Evolutionary conservation across 768 basidiomycete genomes (phyloP).

Genomic region (Rhodotorula sphaerocarpa): DNA sequence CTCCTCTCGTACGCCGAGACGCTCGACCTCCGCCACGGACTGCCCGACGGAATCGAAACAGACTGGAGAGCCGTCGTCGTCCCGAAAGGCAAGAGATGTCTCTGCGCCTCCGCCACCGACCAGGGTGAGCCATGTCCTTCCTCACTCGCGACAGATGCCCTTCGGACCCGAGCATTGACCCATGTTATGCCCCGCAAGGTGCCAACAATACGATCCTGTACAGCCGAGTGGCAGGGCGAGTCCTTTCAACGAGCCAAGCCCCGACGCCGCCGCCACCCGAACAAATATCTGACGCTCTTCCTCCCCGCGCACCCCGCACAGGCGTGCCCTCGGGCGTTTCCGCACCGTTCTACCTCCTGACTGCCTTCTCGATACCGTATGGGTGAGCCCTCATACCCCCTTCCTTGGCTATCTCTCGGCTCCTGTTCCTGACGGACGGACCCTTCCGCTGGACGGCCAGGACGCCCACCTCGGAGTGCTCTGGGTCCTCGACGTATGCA

Average conservation of each 20-base stretch:
- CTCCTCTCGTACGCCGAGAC: constrained; percentile 24
- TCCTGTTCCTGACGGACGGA: too few relatives aligned
- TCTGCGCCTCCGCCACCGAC: constrained; percentile 16
- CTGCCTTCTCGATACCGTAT: constrained; percentile 26
- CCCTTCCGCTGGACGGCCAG: too few relatives aligned
- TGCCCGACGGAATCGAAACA: constrained; percentile 11
- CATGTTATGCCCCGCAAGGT: neutral
- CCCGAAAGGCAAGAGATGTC: constrained; percentile 30
- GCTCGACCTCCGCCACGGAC: constrained; percentile 20
- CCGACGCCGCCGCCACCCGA: too few relatives aligned
- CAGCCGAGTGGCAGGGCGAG: constrained; percentile 24
- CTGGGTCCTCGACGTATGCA: constrained; percentile 29
- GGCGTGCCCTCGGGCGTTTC: constrained; percentile 19
- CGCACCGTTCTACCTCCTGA: constrained; percentile 7
- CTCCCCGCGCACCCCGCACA: neutral
- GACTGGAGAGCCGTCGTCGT: constrained; percentile 20
- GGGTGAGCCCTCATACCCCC: neutral
- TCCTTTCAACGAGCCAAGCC: neutral
- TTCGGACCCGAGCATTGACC: neutral
- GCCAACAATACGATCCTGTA: constrained; percentile 26
- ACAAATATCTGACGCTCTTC: neutral
- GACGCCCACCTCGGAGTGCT: constrained; percentile 5
- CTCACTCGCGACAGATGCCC: neutral
- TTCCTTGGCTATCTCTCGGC: too few relatives aligned
- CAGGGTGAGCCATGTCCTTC: neutral